Evolutionary conservation across 2,329 filamentous ascomycete species (phyloP).

Genomic region (Exophiala lecanii-corni): DNA sequence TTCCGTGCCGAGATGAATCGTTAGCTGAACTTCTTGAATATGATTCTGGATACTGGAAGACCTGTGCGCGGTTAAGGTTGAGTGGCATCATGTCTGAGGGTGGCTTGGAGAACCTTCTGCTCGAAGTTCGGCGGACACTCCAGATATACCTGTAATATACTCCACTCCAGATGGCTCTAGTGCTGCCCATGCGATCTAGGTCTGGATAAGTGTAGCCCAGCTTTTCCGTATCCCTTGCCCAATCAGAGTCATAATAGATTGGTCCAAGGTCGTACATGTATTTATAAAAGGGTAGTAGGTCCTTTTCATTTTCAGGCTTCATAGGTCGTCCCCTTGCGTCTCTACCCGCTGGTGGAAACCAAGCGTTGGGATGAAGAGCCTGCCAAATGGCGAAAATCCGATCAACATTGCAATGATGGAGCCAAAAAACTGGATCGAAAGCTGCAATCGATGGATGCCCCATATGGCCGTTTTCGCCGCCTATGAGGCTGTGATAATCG

Average conservation of each 20-base stretch:
- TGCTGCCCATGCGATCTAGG: constrained; percentile 1
- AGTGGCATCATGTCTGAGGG: constrained; percentile 32
- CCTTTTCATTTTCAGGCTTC: constrained; percentile 43
- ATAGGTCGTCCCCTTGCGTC: constrained; percentile 50
- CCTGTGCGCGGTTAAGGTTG: constrained; percentile 32
- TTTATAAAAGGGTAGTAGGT: constrained; percentile 50
- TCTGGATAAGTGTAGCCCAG: constrained; percentile 75
- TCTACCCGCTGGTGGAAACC: constrained; percentile 36
- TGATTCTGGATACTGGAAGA: constrained; percentile 22
- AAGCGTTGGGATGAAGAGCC: constrained; percentile 61
- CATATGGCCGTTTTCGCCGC: constrained; percentile 59
- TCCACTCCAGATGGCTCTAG: constrained; percentile 3
- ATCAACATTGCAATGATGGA: constrained; percentile 72
- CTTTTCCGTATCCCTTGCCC: constrained; percentile 51
- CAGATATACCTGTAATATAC: constrained; percentile 8
- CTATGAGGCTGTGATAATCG: constrained; percentile 49
- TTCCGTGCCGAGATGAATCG: neutral
- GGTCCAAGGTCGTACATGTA: constrained; percentile 53
- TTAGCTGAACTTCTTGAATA: constrained; percentile 4
- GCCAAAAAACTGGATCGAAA: constrained; percentile 73
- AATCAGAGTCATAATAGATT: constrained; percentile 64
- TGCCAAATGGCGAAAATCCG: constrained; percentile 73
- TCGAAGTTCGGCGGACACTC: constrained; percentile 35
- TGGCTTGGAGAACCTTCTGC: constrained; percentile 33
- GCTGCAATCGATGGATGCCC: constrained; percentile 65